Evolutionary conservation across 495 filamentous ascomycete genomes (phyloP).

Genomic region (Aspergillus taichungensis): DNA sequence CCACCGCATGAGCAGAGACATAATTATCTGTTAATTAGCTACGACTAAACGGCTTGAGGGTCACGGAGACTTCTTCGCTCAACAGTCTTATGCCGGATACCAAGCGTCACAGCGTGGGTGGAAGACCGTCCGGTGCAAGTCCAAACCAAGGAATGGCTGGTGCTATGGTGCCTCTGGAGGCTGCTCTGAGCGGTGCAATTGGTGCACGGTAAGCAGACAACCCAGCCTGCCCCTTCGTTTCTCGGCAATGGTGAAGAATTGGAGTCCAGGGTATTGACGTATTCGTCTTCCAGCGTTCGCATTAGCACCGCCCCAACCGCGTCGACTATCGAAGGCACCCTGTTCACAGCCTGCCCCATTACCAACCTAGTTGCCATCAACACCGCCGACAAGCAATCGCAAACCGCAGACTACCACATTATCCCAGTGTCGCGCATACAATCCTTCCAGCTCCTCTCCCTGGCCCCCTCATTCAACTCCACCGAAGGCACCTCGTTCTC

Average conservation of each 20-base stretch:
- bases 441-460: slow-evolving; percentile 44
- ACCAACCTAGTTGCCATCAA: slow-evolving; percentile 59
- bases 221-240: slow-evolving; percentile 1
- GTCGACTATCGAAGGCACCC: slow-evolving; percentile 50
- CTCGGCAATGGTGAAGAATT: background rate
- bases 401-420: slow-evolving; percentile 53
- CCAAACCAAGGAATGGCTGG: slow-evolving; percentile 28
- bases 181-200: slow-evolving; percentile 40
- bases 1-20: background rate
- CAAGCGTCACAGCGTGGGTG: slow-evolving; percentile 38
- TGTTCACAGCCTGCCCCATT: slow-evolving; percentile 59
- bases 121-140: slow-evolving; percentile 23
- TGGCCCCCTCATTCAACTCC: slow-evolving; percentile 23
- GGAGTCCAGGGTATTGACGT: too few relatives aligned
- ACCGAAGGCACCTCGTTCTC: slow-evolving; percentile 34
- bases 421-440: slow-evolving; percentile 57
- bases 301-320: slow-evolving; percentile 48
- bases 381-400: slow-evolving; percentile 35
- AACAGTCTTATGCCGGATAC: slow-evolving; percentile 32
- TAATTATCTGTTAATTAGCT: too few relatives aligned
- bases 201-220: slow-evolving; percentile 39
- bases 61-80: background rate
- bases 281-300: slow-evolving; percentile 40
- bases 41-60: too few relatives aligned
- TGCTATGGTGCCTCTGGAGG: slow-evolving; percentile 37